Percentiles rank a stretch among this genome's conserved stretches.
phyloP scores from a whole-genome alignment of 2,329 filamentous ascomycete species.

The Fusarium duplospermum region DNA sequence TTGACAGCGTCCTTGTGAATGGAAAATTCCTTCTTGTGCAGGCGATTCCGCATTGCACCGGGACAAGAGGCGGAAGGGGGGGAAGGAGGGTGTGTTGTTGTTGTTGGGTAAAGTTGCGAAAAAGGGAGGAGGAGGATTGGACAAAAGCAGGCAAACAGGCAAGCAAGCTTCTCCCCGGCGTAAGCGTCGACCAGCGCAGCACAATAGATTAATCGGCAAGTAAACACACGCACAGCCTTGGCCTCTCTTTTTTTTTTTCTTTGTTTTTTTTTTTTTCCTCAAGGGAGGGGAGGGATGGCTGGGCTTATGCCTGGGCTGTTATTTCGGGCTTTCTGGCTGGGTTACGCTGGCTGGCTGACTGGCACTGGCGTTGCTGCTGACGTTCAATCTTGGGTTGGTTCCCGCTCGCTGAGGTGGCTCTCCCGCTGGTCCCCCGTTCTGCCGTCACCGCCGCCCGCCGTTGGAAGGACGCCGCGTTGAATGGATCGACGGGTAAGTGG shows the following conservation, averaged over 20 bases:
- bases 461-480: not conserved
- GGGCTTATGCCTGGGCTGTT: slow-evolving; percentile 16
- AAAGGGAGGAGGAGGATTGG: slow-evolving; percentile 7
- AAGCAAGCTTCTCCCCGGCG: slow-evolving; percentile 1
- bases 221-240: slow-evolving; percentile 16
- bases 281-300: slow-evolving; percentile 20
- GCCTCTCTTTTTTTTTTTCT: not conserved
- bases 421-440: slow-evolving; percentile 27
- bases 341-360: slow-evolving; percentile 13
- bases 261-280: slow-evolving; percentile 8
- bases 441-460: slow-evolving; percentile 25
- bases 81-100: not conserved
- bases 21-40: slow-evolving; percentile 50
- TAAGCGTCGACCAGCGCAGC: not conserved
- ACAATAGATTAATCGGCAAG: slow-evolving; percentile 8
- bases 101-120: slow-evolving; percentile 18
- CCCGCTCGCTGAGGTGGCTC: slow-evolving; percentile 12
- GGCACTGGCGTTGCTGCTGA: not conserved
- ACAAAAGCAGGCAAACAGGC: slow-evolving; percentile 1
- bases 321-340: not conserved
- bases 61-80: not conserved
- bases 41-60: slow-evolving; percentile 47
- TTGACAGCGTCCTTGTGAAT: slow-evolving; percentile 49
- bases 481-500: slow-evolving; percentile 10
- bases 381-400: slow-evolving; percentile 8